phyloP scores from a whole-genome alignment of 106 monocot genomes.

The Phalaenopsis equestris region DNA sequence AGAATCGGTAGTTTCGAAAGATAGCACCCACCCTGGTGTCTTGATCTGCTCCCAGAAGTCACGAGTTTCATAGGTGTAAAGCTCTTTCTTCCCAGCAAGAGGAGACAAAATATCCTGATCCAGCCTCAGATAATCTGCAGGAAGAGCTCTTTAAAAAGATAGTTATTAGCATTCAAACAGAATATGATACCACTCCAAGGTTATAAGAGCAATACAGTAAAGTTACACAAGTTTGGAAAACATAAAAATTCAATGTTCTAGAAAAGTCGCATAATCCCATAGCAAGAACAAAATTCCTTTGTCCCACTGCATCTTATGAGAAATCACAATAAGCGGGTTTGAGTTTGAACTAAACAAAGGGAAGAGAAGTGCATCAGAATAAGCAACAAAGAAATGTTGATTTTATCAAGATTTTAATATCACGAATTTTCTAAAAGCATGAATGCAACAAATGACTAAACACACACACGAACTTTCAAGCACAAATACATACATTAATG shows the following conservation, averaged over 20 bases:
- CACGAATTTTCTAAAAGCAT: not conserved
- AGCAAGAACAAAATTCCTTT: no score
- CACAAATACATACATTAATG: not conserved
- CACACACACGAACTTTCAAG: not conserved
- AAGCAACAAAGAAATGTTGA: no score
- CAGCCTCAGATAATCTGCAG: constrained; percentile 83
- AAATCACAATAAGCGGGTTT: not conserved
- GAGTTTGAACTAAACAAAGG: not conserved
- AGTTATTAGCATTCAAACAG: constrained; percentile 9
- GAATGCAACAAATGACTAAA: not conserved
- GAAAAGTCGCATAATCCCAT: not conserved
- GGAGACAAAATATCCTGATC: constrained; percentile 98
- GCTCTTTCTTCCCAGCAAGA: constrained; percentile 86
- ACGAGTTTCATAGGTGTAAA: constrained; percentile 83
- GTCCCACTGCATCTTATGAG: no score
- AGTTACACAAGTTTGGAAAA: not conserved
- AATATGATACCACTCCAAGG: not conserved
- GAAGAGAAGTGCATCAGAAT: not conserved
- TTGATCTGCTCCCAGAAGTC: constrained; percentile 99
- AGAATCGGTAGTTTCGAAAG: not conserved
- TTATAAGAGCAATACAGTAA: not conserved
- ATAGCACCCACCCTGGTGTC: constrained; percentile 65
- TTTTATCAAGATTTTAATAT: not conserved
- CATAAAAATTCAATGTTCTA: not conserved
- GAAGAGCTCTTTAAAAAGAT: constrained; percentile 57